These are phyloP conservation scores for Wallacemonas sp. DNA, from an alignment of 208 protist genomes.

Conservation along the genomic window DNA sequence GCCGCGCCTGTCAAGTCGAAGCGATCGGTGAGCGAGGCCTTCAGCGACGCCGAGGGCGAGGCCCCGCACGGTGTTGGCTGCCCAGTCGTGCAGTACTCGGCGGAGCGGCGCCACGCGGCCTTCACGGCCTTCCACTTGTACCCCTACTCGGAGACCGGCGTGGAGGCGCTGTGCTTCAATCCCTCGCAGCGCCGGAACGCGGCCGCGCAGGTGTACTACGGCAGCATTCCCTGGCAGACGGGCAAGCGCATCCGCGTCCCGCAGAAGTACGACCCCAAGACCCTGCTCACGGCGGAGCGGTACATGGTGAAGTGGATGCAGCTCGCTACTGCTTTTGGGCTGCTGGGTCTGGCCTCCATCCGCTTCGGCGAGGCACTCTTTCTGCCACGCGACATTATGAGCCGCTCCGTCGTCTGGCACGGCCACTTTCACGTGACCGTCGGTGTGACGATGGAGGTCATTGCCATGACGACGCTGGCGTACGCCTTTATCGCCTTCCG, in stretches of 20 bases:
- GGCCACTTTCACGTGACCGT: constrained; percentile 69
- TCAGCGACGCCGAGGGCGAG: constrained; percentile 13
- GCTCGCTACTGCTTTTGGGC: constrained; percentile 66
- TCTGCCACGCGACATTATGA: constrained; percentile 50
- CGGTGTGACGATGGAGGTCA: constrained; percentile 50
- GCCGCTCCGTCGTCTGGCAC: constrained; percentile 58
- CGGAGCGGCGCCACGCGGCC: constrained; percentile 73
- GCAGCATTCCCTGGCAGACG: constrained; percentile 87
- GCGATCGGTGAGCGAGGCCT: not conserved
- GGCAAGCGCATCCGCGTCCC: constrained; percentile 88
- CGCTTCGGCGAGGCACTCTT: constrained; percentile 75
- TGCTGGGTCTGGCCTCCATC: constrained; percentile 75
- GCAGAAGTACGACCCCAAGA: constrained; percentile 93
- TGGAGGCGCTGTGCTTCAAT: constrained; percentile 77
- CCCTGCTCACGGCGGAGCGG: constrained; percentile 84
- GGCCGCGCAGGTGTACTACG: constrained; percentile 69
- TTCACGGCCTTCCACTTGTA: constrained; percentile 85
- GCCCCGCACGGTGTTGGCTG: not conserved
- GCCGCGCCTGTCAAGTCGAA: not conserved
- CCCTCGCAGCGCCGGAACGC: constrained; percentile 43
- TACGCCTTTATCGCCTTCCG: constrained; percentile 83
- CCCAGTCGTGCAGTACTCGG: constrained; percentile 76
- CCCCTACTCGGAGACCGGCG: constrained; percentile 77
- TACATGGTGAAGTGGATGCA: constrained; percentile 90
- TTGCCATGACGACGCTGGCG: constrained; percentile 56